Conservation (phyloP, 345 rosid species). For the Iberis pinnata region DNA sequence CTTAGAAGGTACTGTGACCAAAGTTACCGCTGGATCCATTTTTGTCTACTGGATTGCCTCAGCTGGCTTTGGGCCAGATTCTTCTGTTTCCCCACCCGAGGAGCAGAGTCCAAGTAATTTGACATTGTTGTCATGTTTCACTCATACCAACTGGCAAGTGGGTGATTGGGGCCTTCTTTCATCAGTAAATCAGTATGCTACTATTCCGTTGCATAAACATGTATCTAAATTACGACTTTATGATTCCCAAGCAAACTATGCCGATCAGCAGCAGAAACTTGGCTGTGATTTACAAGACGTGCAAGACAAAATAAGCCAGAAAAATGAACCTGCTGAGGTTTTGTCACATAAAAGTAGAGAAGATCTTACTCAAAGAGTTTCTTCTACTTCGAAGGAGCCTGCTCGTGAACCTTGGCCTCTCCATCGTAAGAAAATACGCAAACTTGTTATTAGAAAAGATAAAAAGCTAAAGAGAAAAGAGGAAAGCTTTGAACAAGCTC, state of each 20-base stretch:
- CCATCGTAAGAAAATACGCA: conserved; percentile 87
- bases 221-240: conserved; percentile 45
- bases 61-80: conserved; percentile 82
- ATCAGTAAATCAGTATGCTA: conserved; percentile 37
- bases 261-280: conserved; percentile 34
- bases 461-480: conserved; percentile 74
- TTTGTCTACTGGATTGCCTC: conserved; percentile 97
- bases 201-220: conserved; percentile 40
- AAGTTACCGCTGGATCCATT: conserved; percentile 76
- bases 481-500: conserved; percentile 81
- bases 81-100: conserved; percentile 80
- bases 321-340: conserved; percentile 31
- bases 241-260: conserved; percentile 36
- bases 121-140: conserved; percentile 74
- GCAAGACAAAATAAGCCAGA: conserved; percentile 42
- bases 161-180: conserved; percentile 89
- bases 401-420: conserved; percentile 75
- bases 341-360: conserved; percentile 34
- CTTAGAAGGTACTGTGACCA: conserved; percentile 88
- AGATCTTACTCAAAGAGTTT: conserved; percentile 25
- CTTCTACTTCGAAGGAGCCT: conserved; percentile 56
- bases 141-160: conserved; percentile 93
- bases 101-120: conserved; percentile 87
- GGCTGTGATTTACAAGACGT: conserved; percentile 40
- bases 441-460: conserved; percentile 70